A percentile compares a stretch with the other conserved stretches of the same genome.
Evolutionary conservation across 2,329 filamentous ascomycete genomes (phyloP).

Genomic region (Fonsecaea multimorphosa): DNA sequence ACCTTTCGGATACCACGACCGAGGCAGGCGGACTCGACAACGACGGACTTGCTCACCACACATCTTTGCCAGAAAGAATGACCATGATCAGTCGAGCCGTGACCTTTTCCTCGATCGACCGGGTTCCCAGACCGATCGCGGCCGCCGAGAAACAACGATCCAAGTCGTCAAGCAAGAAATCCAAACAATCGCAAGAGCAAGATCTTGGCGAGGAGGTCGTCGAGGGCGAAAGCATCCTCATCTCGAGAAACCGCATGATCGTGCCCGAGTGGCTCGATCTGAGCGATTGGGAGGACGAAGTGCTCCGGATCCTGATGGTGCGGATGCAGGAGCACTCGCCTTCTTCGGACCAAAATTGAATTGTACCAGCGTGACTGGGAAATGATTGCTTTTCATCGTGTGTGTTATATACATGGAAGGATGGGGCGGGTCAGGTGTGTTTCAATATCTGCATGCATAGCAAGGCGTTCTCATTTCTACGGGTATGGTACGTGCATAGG

Average conservation of each 20-base stretch:
- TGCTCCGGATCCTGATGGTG: slow-evolving; percentile 35
- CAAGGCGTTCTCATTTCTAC: no score
- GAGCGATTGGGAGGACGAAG: slow-evolving; percentile 34
- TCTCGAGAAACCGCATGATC: slow-evolving; percentile 26
- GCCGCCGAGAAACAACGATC: background rate
- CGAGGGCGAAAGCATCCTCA: slow-evolving; percentile 28
- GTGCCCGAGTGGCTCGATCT: slow-evolving; percentile 35
- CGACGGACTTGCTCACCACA: background rate
- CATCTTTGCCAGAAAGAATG: background rate
- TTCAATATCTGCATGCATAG: no score
- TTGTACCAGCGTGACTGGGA: no score
- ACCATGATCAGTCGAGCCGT: background rate
- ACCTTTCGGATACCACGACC: slow-evolving; percentile 22
- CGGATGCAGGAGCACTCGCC: slow-evolving; percentile 23
- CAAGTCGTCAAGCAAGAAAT: background rate
- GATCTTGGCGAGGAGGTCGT: background rate
- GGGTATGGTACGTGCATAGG: no score
- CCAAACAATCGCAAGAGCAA: background rate
- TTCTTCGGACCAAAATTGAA: background rate
- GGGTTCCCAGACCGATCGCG: slow-evolving; percentile 6
- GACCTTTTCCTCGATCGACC: slow-evolving; percentile 17
- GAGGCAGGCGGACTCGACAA: background rate
- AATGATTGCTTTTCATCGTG: no score
- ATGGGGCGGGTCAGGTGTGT: no score
- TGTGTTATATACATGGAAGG: no score